A percentile compares a stretch with the other conserved stretches of the same genome.
Conservation (phyloP, 495 filamentous ascomycete genomes). For the Tirmania nivea region DNA sequence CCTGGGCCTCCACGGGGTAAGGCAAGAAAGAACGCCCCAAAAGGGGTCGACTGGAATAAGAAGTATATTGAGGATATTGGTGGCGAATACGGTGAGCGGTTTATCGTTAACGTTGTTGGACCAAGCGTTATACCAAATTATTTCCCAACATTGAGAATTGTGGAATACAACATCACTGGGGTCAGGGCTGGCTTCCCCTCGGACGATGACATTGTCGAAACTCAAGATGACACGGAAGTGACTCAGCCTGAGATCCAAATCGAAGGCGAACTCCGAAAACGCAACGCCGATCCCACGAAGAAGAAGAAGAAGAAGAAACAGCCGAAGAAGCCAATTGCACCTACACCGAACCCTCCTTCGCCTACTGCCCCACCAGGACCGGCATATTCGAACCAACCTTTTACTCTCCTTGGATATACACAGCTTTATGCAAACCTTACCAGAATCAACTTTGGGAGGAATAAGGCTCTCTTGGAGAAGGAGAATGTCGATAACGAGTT, state of each 20-base stretch:
- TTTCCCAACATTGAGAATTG: slow-evolving; percentile 64
- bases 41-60: slow-evolving; percentile 1
- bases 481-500: slow-evolving; percentile 28
- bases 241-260: not conserved
- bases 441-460: slow-evolving; percentile 47
- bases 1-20: slow-evolving; percentile 19
- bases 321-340: slow-evolving; percentile 37
- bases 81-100: slow-evolving; percentile 65
- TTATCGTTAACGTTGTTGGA: slow-evolving; percentile 51
- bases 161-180: slow-evolving; percentile 85
- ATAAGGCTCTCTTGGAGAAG: slow-evolving; percentile 2
- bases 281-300: slow-evolving; percentile 10
- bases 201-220: not conserved
- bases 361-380: slow-evolving; percentile 59
- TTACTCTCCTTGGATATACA: slow-evolving; percentile 53
- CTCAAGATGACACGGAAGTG: not conserved
- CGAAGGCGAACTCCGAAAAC: not conserved
- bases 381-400: slow-evolving; percentile 69
- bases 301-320: slow-evolving; percentile 35
- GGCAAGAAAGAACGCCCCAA: slow-evolving; percentile 21
- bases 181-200: slow-evolving; percentile 17
- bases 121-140: slow-evolving; percentile 86
- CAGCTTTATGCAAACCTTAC: slow-evolving; percentile 94
- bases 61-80: slow-evolving; percentile 44
- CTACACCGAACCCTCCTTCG: slow-evolving; percentile 45